Percentiles rank a stretch among this genome's conserved stretches.
phyloP scores from a whole-genome alignment of 495 filamentous ascomycete species.

The Cenococcum geophilum region DNA sequence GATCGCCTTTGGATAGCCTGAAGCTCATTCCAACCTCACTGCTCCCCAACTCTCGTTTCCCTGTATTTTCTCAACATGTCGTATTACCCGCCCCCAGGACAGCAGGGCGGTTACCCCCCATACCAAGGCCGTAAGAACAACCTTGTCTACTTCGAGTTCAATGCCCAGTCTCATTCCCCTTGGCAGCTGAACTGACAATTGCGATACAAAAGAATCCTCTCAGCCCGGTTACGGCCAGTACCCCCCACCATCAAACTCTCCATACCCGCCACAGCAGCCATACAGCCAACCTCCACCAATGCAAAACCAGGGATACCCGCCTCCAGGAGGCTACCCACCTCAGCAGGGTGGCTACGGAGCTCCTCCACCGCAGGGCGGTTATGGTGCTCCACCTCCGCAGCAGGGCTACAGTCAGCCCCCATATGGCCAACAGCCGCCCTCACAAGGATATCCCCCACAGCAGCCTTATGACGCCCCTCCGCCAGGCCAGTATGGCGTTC shows the following conservation, averaged over 20 bases:
- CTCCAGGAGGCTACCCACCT: slow-evolving; percentile 15
- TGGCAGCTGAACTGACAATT: slow-evolving; percentile 17
- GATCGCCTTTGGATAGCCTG: too few species aligned
- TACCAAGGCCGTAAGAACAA: slow-evolving; percentile 16
- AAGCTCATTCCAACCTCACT: neutral
- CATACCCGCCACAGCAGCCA: slow-evolving; percentile 17
- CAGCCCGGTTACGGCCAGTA: slow-evolving; percentile 22
- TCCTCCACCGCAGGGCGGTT: slow-evolving; percentile 15
- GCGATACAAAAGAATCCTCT: slow-evolving; percentile 4
- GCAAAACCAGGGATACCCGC: slow-evolving; percentile 27
- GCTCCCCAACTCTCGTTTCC: too few species aligned
- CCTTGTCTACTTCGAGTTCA: neutral
- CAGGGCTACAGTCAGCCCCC: slow-evolving; percentile 7
- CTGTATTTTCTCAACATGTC: slow-evolving; percentile 1
- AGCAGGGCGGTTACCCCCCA: slow-evolving; percentile 17
- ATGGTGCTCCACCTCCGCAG: slow-evolving; percentile 6
- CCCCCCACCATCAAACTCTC: slow-evolving; percentile 9
- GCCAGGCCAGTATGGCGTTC: slow-evolving; percentile 21
- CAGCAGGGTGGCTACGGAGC: slow-evolving; percentile 3
- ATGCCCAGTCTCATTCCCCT: neutral
- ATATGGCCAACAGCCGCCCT: slow-evolving; percentile 12
- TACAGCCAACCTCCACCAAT: slow-evolving; percentile 30
- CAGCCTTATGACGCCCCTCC: slow-evolving; percentile 21
- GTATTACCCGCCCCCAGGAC: slow-evolving; percentile 14
- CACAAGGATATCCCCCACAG: neutral